These are phyloP conservation scores for Zygosaccharomyces sapae DNA, from an alignment of 1,139 yeast species.

Conservation along the genomic window DNA sequence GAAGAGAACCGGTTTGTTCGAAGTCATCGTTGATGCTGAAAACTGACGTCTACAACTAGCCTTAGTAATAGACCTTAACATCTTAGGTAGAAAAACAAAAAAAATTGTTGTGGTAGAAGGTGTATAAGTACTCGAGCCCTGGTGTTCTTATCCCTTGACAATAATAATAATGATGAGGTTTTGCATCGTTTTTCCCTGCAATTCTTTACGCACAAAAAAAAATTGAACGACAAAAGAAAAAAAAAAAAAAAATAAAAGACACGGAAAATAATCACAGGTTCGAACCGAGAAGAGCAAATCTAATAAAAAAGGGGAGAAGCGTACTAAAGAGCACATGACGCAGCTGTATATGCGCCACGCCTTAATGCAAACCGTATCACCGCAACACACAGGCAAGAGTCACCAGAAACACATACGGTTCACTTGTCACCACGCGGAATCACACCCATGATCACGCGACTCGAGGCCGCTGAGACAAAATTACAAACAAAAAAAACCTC, in stretches of 20 bases:
- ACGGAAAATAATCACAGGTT: too few relatives aligned
- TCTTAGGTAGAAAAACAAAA: not conserved
- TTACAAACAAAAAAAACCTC: too few relatives aligned
- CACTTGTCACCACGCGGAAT: too few relatives aligned
- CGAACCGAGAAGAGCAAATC: too few relatives aligned
- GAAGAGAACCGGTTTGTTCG: slow-evolving; percentile 20
- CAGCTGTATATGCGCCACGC: too few relatives aligned
- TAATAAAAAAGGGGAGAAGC: too few relatives aligned
- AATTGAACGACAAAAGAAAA: not conserved
- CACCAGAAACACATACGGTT: too few relatives aligned
- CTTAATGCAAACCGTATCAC: too few relatives aligned
- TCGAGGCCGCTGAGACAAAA: too few relatives aligned
- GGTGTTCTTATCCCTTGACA: not conserved
- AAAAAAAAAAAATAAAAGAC: not conserved
- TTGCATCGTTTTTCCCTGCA: not conserved
- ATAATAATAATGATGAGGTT: not conserved
- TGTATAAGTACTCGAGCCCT: not conserved
- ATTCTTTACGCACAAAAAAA: not conserved
- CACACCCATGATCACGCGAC: too few relatives aligned
- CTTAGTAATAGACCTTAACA: not conserved
- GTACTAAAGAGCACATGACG: too few relatives aligned
- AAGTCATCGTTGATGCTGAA: slow-evolving; percentile 7
- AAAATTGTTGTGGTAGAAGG: not conserved
- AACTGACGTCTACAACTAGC: not conserved
- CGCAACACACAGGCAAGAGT: too few relatives aligned